phyloP scores from a whole-genome alignment of 2,329 filamentous ascomycete genomes.

The Colletotrichum godetiae region DNA sequence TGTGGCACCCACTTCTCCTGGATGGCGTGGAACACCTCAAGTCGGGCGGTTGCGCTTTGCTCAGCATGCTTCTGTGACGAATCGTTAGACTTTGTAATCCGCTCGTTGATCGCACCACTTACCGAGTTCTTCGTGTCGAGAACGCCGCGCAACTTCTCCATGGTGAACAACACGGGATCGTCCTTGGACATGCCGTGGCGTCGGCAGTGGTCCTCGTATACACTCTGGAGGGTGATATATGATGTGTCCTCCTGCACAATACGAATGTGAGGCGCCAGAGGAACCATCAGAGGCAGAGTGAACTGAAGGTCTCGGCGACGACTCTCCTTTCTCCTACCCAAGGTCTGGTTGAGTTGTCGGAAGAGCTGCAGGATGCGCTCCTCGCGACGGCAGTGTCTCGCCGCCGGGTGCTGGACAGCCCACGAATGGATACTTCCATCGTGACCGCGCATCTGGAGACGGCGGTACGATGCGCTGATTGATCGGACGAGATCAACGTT shows the following conservation, averaged over 20 bases:
- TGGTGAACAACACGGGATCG: constrained; percentile 92
- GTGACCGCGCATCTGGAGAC: constrained; percentile 95
- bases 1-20: constrained; percentile 93
- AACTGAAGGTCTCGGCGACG: constrained; percentile 94
- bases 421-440: constrained; percentile 98
- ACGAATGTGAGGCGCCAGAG: constrained; percentile 91
- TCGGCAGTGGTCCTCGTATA: constrained; percentile 97
- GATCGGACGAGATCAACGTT: constrained; percentile 93
- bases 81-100: constrained; percentile 36
- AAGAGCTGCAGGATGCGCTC: constrained; percentile 96
- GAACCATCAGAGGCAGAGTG: constrained; percentile 94
- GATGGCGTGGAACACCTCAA: constrained; percentile 95
- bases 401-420: constrained; percentile 94
- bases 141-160: constrained; percentile 89
- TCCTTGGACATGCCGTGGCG: constrained; percentile 91
- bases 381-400: constrained; percentile 90
- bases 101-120: constrained; percentile 46
- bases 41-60: constrained; percentile 76
- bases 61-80: constrained; percentile 71
- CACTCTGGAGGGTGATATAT: constrained; percentile 92
- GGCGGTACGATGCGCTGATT: constrained; percentile 89
- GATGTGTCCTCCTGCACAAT: constrained; percentile 96
- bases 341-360: constrained; percentile 93
- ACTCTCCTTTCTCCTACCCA: constrained; percentile 94
- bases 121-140: constrained; percentile 74